Evolutionary conservation across 1,284 basidiomycete genomes (phyloP).

Genomic region (Malassezia psittaci): DNA sequence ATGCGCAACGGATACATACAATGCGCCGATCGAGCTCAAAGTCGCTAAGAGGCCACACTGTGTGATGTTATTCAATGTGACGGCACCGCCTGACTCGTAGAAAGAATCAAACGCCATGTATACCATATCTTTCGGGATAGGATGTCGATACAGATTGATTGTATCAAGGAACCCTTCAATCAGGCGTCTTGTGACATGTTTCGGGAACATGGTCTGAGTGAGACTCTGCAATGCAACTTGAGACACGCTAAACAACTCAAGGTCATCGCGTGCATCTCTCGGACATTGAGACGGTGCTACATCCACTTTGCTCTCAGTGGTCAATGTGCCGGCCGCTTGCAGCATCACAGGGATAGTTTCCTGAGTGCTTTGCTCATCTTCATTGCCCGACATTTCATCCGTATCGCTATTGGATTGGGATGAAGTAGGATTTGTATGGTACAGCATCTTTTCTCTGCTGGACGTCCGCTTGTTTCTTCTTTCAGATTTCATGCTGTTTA

Average conservation of each 20-base stretch:
- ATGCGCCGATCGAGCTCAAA: not conserved
- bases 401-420: too few relatives aligned
- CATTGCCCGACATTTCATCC: too few relatives aligned
- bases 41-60: conserved; percentile 5
- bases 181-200: not conserved
- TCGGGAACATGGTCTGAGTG: not conserved
- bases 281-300: not conserved
- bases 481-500: not conserved
- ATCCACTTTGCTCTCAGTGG: not conserved
- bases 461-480: too few relatives aligned
- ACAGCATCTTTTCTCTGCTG: not conserved
- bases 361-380: not conserved
- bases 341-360: not conserved
- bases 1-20: conserved; percentile 5
- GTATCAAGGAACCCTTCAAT: conserved; percentile 8
- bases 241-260: conserved; percentile 6
- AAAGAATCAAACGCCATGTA: not conserved
- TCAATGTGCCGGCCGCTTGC: not conserved
- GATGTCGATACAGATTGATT: conserved; percentile 9
- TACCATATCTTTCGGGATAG: conserved; percentile 7
- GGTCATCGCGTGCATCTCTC: not conserved
- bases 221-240: conserved; percentile 4
- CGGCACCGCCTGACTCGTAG: not conserved
- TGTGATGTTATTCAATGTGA: not conserved
- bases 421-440: not conserved